Evolutionary conservation across 306 rosid species (phyloP).

Genomic region (Cotoneaster glaucophyllus): DNA sequence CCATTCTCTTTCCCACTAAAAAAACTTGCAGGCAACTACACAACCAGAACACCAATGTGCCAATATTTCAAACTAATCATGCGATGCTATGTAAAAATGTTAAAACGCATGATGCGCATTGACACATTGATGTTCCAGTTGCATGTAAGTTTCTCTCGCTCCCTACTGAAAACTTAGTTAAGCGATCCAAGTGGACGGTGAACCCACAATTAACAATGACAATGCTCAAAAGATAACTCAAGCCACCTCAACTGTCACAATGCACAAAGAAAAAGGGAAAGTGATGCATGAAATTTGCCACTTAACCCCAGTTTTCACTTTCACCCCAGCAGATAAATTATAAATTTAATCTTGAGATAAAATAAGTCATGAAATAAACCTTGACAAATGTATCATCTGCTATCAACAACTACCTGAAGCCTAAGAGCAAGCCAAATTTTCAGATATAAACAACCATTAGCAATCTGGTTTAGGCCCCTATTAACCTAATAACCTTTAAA

Average conservation of each 20-base stretch:
- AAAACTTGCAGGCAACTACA: background rate
- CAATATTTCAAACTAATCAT: background rate
- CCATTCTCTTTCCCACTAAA: background rate
- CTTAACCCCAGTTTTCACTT: background rate
- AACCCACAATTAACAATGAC: background rate
- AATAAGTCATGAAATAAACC: conserved; percentile 29
- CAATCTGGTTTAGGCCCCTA: conserved; percentile 29
- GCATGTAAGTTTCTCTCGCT: no score
- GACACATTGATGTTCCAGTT: no score
- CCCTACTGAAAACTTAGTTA: background rate
- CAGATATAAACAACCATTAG: conserved; percentile 35
- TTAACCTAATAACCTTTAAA: conserved; percentile 35
- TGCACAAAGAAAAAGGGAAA: background rate
- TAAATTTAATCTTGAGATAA: conserved; percentile 26
- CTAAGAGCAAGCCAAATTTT: conserved; percentile 35
- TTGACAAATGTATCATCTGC: conserved; percentile 48
- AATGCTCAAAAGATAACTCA: background rate
- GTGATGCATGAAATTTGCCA: background rate
- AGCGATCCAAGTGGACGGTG: background rate
- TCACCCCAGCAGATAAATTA: conserved; percentile 16
- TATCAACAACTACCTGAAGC: conserved; percentile 30
- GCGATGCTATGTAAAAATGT: background rate
- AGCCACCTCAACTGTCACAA: background rate
- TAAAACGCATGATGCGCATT: no score
- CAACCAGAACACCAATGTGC: background rate